Conservation (phyloP, 2,329 filamentous ascomycete genomes). For the Claviceps africana region DNA sequence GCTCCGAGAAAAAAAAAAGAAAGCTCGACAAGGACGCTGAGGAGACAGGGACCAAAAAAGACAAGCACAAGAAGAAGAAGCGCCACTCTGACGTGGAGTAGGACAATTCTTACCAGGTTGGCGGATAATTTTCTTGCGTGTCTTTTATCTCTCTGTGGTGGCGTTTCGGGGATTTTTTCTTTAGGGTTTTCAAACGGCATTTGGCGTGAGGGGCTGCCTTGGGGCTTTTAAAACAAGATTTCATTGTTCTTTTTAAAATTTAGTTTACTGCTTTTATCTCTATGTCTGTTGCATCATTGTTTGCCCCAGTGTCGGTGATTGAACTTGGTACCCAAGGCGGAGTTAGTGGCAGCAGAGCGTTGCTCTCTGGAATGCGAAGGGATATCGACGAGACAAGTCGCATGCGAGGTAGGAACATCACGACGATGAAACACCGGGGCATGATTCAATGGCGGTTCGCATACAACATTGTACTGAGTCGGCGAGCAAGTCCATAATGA, state of each 20-base stretch:
- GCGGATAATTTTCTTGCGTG: conserved; percentile 1
- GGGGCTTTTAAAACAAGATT: background rate
- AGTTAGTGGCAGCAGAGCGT: background rate
- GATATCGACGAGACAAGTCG: background rate
- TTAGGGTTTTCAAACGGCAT: conserved; percentile 7
- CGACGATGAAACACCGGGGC: too few species aligned
- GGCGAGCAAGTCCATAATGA: too few species aligned
- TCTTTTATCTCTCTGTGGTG: conserved; percentile 16
- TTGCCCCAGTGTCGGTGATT: background rate
- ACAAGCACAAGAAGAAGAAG: conserved; percentile 40
- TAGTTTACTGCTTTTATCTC: background rate
- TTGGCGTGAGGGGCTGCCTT: conserved; percentile 19
- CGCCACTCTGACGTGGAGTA: conserved; percentile 18
- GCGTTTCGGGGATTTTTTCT: conserved; percentile 18
- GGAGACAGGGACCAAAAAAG: conserved; percentile 44
- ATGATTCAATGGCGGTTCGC: too few species aligned
- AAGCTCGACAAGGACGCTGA: conserved; percentile 55
- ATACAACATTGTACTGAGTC: too few species aligned
- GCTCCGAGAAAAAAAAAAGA: conserved; percentile 45
- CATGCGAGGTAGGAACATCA: background rate
- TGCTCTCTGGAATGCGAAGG: background rate
- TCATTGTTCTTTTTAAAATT: background rate
- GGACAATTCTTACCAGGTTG: too few species aligned
- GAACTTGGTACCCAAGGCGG: background rate
- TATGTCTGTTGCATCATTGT: background rate